Percentiles rank a stretch among this genome's conserved stretches.
phyloP scores from a whole-genome alignment of 1,284 basidiomycete genomes.

The Vanrija sp. region DNA sequence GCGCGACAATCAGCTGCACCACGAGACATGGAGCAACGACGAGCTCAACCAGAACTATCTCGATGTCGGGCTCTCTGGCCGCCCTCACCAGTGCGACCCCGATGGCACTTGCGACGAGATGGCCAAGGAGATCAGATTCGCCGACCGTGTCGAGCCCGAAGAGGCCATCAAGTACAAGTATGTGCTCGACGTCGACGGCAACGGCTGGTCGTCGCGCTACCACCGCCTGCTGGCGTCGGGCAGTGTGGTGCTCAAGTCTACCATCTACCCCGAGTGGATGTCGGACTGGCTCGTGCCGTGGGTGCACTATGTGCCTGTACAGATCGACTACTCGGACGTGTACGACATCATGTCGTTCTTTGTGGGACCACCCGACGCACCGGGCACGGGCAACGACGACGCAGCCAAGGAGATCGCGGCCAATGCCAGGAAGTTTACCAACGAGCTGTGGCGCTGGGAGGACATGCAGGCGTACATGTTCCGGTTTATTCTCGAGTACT shows the following conservation, averaged over 20 bases:
- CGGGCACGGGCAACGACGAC: conserved; percentile 43
- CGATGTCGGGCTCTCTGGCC: conserved; percentile 47
- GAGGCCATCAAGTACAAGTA: conserved; percentile 26
- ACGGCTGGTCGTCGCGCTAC: conserved; percentile 48
- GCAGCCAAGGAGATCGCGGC: conserved; percentile 50
- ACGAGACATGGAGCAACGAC: conserved; percentile 26
- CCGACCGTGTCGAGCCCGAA: conserved; percentile 28
- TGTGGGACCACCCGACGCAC: conserved; percentile 47
- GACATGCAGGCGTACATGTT: conserved; percentile 54
- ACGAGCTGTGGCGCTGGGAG: conserved; percentile 52
- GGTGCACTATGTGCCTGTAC: conserved; percentile 52
- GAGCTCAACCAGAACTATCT: conserved; percentile 46
- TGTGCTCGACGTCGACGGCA: conserved; percentile 35
- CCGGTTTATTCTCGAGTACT: conserved; percentile 37
- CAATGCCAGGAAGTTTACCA: conserved; percentile 48
- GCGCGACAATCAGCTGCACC: conserved; percentile 30
- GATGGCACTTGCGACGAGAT: conserved; percentile 49
- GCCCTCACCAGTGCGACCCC: conserved; percentile 34
- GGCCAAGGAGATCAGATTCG: conserved; percentile 27
- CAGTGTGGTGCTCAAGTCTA: conserved; percentile 50
- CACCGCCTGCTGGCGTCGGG: conserved; percentile 48
- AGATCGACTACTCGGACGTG: conserved; percentile 53
- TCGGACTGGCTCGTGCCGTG: conserved; percentile 50
- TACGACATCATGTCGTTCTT: conserved; percentile 54
- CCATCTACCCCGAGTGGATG: conserved; percentile 52